These are phyloP conservation scores for Durio zibethinus DNA, from an alignment of 345 rosid species.

Conservation along the genomic window DNA sequence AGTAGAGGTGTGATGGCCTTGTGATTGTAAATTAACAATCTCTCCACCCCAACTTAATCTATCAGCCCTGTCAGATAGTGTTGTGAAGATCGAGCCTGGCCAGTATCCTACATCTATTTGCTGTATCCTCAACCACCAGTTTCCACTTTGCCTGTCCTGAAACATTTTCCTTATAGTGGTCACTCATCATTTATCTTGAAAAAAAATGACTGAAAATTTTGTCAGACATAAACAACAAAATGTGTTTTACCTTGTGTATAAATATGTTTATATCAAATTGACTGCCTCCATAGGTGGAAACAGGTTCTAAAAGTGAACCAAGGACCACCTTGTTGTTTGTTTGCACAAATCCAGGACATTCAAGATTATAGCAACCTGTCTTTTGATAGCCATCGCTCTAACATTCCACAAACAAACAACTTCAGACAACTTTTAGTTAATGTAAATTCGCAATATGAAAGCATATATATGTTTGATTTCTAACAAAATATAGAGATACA, in stretches of 20 bases:
- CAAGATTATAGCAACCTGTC: constrained; percentile 34
- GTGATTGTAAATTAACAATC: constrained; percentile 20
- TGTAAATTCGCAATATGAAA: neutral
- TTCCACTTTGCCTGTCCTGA: constrained; percentile 36
- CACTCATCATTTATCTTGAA: neutral
- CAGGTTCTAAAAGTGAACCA: constrained; percentile 6
- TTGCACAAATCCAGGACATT: constrained; percentile 36
- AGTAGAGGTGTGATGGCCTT: constrained; percentile 31
- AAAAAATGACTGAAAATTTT: neutral
- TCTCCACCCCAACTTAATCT: constrained; percentile 47
- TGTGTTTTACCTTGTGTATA: constrained; percentile 19
- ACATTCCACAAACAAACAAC: neutral
- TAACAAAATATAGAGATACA: neutral
- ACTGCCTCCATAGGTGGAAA: constrained; percentile 25
- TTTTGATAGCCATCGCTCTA: constrained; percentile 26
- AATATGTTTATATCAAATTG: constrained; percentile 13
- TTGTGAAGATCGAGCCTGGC: constrained; percentile 39
- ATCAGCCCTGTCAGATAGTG: constrained; percentile 27
- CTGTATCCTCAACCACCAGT: constrained; percentile 43
- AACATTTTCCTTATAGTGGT: neutral
- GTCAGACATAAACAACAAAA: neutral
- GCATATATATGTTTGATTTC: neutral
- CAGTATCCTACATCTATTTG: constrained; percentile 36
- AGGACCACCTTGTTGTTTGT: neutral
- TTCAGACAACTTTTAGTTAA: no score